A percentile compares a stretch with the other conserved stretches of the same genome.
Evolutionary conservation across 208 protist species (phyloP).

Genomic region (Wallacemonas sp.): DNA sequence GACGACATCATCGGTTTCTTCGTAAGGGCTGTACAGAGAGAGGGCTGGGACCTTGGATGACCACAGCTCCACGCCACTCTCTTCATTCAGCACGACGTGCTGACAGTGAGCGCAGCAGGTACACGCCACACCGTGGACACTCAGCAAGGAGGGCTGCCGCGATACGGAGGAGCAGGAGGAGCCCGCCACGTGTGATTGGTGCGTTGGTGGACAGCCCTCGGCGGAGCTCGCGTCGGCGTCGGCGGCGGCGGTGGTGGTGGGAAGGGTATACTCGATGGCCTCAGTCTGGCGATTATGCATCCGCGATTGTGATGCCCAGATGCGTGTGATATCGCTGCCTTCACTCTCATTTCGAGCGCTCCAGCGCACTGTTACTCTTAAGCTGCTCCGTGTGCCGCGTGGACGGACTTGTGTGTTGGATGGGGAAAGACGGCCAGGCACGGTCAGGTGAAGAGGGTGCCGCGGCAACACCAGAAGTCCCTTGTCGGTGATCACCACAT

Average conservation of each 20-base stretch:
- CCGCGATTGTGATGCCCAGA: background rate
- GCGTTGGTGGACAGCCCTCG: background rate
- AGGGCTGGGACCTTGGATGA: background rate
- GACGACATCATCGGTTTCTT: too few relatives aligned
- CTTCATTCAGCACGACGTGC: background rate
- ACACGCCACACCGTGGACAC: background rate
- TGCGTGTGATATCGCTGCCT: constrained; percentile 3
- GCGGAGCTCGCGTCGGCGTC: background rate
- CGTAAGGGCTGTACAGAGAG: too few relatives aligned
- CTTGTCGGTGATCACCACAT: constrained; percentile 6
- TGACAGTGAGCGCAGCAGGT: constrained; percentile 5
- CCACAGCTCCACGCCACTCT: background rate
- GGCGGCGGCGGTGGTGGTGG: background rate
- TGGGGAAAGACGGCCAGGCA: background rate
- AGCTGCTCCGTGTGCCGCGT: background rate
- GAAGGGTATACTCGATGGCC: too few relatives aligned
- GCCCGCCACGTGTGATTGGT: too few relatives aligned
- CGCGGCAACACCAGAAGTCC: constrained; percentile 1
- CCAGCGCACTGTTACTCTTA: constrained; percentile 1
- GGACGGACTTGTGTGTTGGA: background rate
- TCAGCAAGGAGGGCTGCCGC: too few relatives aligned
- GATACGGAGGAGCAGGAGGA: too few relatives aligned
- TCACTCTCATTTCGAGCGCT: background rate
- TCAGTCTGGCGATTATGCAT: background rate
- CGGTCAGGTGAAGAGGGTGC: background rate